Evolutionary conservation across 495 filamentous ascomycete genomes (phyloP).

Genomic region (Penicillium cinerascens): DNA sequence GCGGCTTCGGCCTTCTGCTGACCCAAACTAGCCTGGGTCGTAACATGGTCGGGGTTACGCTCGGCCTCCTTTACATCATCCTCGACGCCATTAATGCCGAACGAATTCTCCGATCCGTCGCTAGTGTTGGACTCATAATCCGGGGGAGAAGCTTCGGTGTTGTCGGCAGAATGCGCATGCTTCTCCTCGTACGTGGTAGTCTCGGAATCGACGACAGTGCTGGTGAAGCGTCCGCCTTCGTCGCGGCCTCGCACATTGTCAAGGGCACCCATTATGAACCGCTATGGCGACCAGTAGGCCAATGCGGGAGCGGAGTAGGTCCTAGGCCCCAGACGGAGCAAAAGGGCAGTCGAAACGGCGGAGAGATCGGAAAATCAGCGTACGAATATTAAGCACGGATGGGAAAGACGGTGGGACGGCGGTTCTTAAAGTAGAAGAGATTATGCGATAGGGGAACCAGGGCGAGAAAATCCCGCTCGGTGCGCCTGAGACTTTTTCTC

Average conservation of each 20-base stretch:
- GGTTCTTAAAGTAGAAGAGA: not conserved
- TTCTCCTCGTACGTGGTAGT: constrained; percentile 1
- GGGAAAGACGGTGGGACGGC: not conserved
- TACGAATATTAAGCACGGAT: not conserved
- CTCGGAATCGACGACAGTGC: constrained; percentile 2
- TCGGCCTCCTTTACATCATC: constrained; percentile 26
- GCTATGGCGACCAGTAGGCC: not conserved
- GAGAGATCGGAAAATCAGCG: not conserved
- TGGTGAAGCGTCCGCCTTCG: constrained; percentile 3
- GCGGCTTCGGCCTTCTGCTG: constrained; percentile 44
- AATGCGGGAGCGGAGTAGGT: not conserved
- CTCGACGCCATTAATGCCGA: constrained; percentile 10
- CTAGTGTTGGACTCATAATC: not conserved
- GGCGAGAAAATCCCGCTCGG: not conserved
- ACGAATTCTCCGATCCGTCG: not conserved
- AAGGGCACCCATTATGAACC: not conserved
- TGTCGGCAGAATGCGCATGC: constrained; percentile 1
- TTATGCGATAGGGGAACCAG: not conserved
- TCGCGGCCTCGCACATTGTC: constrained; percentile 2
- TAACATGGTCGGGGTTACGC: constrained; percentile 22
- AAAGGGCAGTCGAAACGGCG: not conserved
- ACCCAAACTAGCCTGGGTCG: constrained; percentile 27
- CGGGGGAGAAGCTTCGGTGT: not conserved
- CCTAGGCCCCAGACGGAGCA: not conserved
- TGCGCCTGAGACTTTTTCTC: not conserved